Conservation (phyloP, 306 rosid genomes). For the Glycine latifolia region DNA sequence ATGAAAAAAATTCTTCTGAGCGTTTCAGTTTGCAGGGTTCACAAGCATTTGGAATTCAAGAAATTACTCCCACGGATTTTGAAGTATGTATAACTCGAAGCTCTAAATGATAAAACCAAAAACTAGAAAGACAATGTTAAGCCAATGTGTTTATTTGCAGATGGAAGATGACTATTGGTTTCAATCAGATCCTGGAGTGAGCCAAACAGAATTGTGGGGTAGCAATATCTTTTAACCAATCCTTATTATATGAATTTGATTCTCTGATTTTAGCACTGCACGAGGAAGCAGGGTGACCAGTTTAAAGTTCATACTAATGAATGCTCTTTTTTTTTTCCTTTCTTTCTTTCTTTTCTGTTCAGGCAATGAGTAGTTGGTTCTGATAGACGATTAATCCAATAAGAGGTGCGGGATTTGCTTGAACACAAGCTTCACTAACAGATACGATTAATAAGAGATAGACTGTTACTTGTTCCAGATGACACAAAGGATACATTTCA, state of each 20-base stretch:
- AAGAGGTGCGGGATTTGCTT: slow-evolving; percentile 28
- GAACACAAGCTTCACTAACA: slow-evolving; percentile 37
- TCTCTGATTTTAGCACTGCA: slow-evolving; percentile 29
- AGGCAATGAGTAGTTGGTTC: slow-evolving; percentile 52
- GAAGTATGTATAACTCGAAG: slow-evolving; percentile 54
- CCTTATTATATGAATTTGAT: slow-evolving; percentile 32
- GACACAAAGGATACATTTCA: slow-evolving; percentile 46
- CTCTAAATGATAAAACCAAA: slow-evolving; percentile 26
- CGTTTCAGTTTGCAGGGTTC: slow-evolving; percentile 41
- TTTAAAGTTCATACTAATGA: slow-evolving; percentile 32
- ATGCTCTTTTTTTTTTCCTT: not conserved
- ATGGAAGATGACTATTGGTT: slow-evolving; percentile 84
- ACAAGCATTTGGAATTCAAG: slow-evolving; percentile 65
- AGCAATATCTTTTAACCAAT: slow-evolving; percentile 46
- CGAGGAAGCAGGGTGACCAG: slow-evolving; percentile 11
- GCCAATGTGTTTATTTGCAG: slow-evolving; percentile 53
- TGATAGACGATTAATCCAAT: slow-evolving; percentile 39
- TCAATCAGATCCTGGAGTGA: slow-evolving; percentile 66
- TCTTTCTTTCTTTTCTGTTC: slow-evolving; percentile 19
- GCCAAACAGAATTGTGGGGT: slow-evolving; percentile 77
- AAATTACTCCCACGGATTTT: slow-evolving; percentile 60
- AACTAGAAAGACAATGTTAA: not conserved
- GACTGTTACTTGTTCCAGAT: slow-evolving; percentile 41
- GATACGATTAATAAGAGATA: slow-evolving; percentile 44
- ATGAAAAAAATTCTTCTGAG: slow-evolving; percentile 43